phyloP scores from a whole-genome alignment of 148 eudicot species.

The Chenopodium suecicum region DNA sequence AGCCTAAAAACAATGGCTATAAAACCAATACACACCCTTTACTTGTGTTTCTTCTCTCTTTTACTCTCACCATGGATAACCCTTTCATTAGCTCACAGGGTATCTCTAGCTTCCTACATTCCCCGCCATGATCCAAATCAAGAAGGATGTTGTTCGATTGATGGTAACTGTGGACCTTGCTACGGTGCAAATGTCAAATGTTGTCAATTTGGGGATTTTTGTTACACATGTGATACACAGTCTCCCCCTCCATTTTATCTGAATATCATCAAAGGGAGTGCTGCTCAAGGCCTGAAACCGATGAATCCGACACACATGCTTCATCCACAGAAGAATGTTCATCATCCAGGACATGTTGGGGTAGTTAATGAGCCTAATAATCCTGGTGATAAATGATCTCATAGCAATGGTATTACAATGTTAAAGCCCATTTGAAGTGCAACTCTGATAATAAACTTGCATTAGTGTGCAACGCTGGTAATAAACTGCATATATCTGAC shows the following conservation, averaged over 20 bases:
- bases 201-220: background rate
- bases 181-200: background rate
- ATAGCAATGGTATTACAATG: background rate
- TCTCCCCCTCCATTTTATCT: background rate
- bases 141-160: constrained; percentile 7
- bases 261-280: background rate
- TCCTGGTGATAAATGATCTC: background rate
- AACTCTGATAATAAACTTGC: background rate
- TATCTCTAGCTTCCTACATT: constrained; percentile 4
- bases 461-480: background rate
- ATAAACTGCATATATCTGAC: background rate
- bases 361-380: constrained; percentile 7
- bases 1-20: background rate
- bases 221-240: background rate
- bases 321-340: background rate
- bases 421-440: background rate
- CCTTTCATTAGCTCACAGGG: constrained; percentile 22
- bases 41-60: constrained; percentile 1
- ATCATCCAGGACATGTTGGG: background rate
- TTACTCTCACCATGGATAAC: background rate
- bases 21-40: background rate
- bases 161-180: constrained; percentile 9
- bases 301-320: too few relatives aligned
- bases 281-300: background rate
- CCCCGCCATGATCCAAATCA: background rate